phyloP scores from a whole-genome alignment of 495 filamentous ascomycete species.

The Lasiosphaeria hispida region DNA sequence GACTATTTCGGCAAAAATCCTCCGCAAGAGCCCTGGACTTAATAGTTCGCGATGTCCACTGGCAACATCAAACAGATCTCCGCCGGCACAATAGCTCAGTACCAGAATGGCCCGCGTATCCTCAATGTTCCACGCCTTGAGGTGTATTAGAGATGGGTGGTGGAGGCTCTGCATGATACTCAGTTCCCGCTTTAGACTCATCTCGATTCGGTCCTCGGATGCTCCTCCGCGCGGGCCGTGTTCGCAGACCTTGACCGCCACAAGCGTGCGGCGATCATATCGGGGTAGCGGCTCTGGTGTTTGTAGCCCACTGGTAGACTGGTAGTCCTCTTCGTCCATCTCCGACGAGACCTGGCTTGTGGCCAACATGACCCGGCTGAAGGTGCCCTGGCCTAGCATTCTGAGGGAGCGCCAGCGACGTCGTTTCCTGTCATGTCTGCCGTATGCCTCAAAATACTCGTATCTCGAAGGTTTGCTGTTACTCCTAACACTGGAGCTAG shows the following conservation, averaged over 20 bases:
- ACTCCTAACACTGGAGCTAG: slow-evolving; percentile 22
- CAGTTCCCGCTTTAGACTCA: slow-evolving; percentile 88
- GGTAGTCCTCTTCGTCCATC: slow-evolving; percentile 42
- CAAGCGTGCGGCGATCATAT: slow-evolving; percentile 56
- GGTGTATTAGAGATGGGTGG: slow-evolving; percentile 84
- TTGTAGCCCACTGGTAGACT: slow-evolving; percentile 8
- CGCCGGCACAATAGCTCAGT: slow-evolving; percentile 87
- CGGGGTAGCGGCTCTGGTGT: slow-evolving; percentile 23
- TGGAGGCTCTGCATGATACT: slow-evolving; percentile 84
- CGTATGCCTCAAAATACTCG: slow-evolving; percentile 63
- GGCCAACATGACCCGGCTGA: slow-evolving; percentile 88
- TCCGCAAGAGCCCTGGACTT: slow-evolving; percentile 65
- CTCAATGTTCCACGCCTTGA: slow-evolving; percentile 84
- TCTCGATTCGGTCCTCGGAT: slow-evolving; percentile 81
- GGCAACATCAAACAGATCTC: slow-evolving; percentile 92
- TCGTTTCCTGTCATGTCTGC: slow-evolving; percentile 53
- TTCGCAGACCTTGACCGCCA: slow-evolving; percentile 93
- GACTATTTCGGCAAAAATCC: slow-evolving; percentile 88
- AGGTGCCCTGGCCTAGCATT: slow-evolving; percentile 86
- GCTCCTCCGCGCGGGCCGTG: slow-evolving; percentile 91
- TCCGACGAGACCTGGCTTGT: slow-evolving; percentile 52
- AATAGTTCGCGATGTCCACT: slow-evolving; percentile 63
- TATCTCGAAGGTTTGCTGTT: slow-evolving; percentile 38
- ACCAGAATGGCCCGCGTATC: slow-evolving; percentile 78
- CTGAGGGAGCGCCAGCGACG: slow-evolving; percentile 74